Evolutionary conservation across 1,139 yeast genomes (phyloP), one percentile per base, ranked within the genome.

Genomic region (Suhomyces bokatorum): DNA sequence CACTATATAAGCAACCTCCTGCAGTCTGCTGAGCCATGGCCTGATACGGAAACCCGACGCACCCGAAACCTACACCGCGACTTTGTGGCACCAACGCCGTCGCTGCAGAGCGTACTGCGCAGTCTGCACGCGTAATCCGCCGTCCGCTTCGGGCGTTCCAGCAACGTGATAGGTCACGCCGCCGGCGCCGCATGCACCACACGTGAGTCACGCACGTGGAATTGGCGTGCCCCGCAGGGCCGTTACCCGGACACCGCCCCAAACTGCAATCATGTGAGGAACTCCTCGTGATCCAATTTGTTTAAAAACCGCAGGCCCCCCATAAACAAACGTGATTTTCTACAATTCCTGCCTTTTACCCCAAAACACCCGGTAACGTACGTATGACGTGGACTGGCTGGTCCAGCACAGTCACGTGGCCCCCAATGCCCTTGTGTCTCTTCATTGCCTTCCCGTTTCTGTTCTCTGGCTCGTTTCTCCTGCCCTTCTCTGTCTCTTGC

Each of bases 261-360:
- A 14, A 9, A 14, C n/a, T 13, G 29, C 36, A 34, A 34, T 34
- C 67, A 59, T 61, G 66, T 62, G 67, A 62, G 60, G 42, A 40
- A 35, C 49, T 51, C 63, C 63, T 54, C 67, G 67, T 63, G 67
- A 63, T 46, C 42, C 40, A 20, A 22, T 41, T 46, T 44, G 42
- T 47, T 47, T 42, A 44, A 45, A 38, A 42, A 43, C 47, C 47
- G 41, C 42, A 39, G 39, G 17, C 39, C 43, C 44, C 40, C 41
- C 43, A 35, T 33, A 44, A 40, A 47, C 47, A 40, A 48, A 48
- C 51, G 51, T 48, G 51, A 48, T 41, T 43, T 51, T 48, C 55
- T 37, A 30, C 22, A 37, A 41, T 32, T 22, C 32, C 20, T 12
- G 12, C 7, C 13, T n/a, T 12, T n/a, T 17, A 6, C 26, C 27